Evolutionary conservation across 768 basidiomycete species (phyloP).

Genomic region (Amanita brunnescens): DNA sequence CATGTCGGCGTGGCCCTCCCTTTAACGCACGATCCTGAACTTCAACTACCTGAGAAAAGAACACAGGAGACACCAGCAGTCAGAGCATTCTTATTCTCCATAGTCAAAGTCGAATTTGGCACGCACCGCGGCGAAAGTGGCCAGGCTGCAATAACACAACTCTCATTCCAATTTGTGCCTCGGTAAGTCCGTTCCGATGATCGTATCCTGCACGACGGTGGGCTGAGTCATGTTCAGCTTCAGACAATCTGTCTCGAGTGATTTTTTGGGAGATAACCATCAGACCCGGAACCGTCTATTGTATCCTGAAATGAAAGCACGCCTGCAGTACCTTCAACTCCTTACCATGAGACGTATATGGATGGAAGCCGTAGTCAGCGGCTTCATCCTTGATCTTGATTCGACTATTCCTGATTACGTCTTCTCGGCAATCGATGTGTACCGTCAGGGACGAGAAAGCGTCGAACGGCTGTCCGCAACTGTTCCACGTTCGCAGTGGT

Average conservation of each 20-base stretch:
- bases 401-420: slow-evolving; percentile 70
- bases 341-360: slow-evolving; percentile 43
- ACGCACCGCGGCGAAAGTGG: slow-evolving; percentile 75
- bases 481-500: slow-evolving; percentile 36
- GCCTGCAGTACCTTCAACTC: slow-evolving; percentile 49
- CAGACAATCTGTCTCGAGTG: slow-evolving; percentile 57
- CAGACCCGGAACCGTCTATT: slow-evolving; percentile 60
- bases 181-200: slow-evolving; percentile 41
- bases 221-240: slow-evolving; percentile 45
- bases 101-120: slow-evolving; percentile 64
- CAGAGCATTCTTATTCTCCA: slow-evolving; percentile 80
- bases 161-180: slow-evolving; percentile 82
- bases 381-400: slow-evolving; percentile 80
- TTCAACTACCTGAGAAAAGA: slow-evolving; percentile 39
- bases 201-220: slow-evolving; percentile 3
- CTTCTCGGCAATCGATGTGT: slow-evolving; percentile 80
- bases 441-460: slow-evolving; percentile 71
- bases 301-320: slow-evolving; percentile 77
- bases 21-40: slow-evolving; percentile 50
- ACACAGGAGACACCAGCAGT: slow-evolving; percentile 36
- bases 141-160: slow-evolving; percentile 55
- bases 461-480: slow-evolving; percentile 58
- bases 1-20: slow-evolving; percentile 91
- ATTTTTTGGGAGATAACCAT: slow-evolving; percentile 68
- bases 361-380: slow-evolving; percentile 65